A percentile compares a stretch with the other conserved stretches of the same genome.
phyloP scores from a whole-genome alignment of 352 stramenopile genomes.

The Pythium plurisporium region DNA sequence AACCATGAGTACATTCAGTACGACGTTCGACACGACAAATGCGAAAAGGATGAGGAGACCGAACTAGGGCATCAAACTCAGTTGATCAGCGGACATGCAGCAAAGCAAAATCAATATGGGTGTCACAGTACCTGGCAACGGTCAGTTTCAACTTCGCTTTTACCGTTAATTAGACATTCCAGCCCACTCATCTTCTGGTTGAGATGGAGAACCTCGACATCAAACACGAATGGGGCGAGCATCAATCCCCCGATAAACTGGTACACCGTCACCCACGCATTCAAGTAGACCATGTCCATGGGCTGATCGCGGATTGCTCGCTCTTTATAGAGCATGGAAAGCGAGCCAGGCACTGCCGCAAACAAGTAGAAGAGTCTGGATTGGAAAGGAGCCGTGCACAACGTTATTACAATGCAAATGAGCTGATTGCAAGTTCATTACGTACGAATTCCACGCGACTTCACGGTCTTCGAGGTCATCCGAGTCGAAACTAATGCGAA shows the following conservation, averaged over 20 bases:
- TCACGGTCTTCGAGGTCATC: constrained; percentile 65
- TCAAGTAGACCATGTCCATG: constrained; percentile 86
- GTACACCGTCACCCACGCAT: constrained; percentile 83
- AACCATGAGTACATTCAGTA: constrained; percentile 69
- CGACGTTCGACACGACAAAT: constrained; percentile 77
- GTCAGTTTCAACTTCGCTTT: constrained; percentile 60
- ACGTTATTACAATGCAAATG: too few relatives aligned
- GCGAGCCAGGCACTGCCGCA: constrained; percentile 60
- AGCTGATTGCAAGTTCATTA: neutral
- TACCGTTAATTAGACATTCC: constrained; percentile 73
- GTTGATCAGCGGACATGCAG: neutral
- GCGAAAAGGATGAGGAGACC: constrained; percentile 62
- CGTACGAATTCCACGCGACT: constrained; percentile 77
- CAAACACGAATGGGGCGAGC: constrained; percentile 75
- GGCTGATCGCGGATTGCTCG: constrained; percentile 71
- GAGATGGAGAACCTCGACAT: constrained; percentile 62
- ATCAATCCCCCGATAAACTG: constrained; percentile 83
- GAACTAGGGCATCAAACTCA: constrained; percentile 30
- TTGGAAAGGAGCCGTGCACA: too few relatives aligned
- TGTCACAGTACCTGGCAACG: constrained; percentile 55
- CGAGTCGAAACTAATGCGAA: constrained; percentile 42
- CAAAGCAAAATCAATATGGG: neutral
- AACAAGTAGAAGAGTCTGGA: constrained; percentile 65
- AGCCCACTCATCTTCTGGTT: constrained; percentile 79
- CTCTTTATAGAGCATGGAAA: constrained; percentile 89